Conservation (phyloP, 1,139 yeast species). For the Pichia inconspicua region DNA sequence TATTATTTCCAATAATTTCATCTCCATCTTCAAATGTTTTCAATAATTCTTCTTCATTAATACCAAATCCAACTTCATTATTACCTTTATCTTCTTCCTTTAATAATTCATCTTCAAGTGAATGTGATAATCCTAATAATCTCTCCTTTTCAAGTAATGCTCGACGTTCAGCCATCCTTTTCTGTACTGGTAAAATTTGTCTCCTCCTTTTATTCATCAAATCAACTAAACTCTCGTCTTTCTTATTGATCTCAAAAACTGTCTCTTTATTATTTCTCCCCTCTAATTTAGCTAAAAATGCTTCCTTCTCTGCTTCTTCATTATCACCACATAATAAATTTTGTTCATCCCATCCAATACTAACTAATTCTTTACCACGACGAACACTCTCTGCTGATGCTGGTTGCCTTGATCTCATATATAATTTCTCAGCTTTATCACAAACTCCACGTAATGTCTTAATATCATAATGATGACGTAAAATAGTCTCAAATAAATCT, state of each 20-base stretch:
- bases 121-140: conserved; percentile 65
- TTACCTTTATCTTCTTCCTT: conserved; percentile 29
- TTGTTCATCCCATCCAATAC: conserved; percentile 85
- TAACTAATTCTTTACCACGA: conserved; percentile 71
- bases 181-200: conserved; percentile 74
- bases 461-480: conserved; percentile 65
- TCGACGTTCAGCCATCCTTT: conserved; percentile 63
- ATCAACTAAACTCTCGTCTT: conserved; percentile 66
- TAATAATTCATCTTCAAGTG: conserved; percentile 64
- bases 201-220: conserved; percentile 81
- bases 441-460: conserved; percentile 63
- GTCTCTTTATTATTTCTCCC: conserved; percentile 68
- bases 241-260: conserved; percentile 78
- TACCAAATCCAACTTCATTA: conserved; percentile 51
- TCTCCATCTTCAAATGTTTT: conserved; percentile 61
- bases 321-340: conserved; percentile 71
- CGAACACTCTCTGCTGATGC: conserved; percentile 83
- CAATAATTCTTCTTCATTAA: conserved; percentile 43
- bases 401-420: conserved; percentile 74
- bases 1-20: conserved; percentile 15
- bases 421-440: conserved; percentile 78
- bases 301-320: conserved; percentile 62
- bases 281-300: conserved; percentile 62
- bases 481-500: conserved; percentile 61
- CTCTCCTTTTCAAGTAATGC: conserved; percentile 68